Evolutionary conservation across 2,329 filamentous ascomycete species (phyloP), one percentile per base, ranked within the genome.

Genomic region (Colletotrichum sojae): DNA sequence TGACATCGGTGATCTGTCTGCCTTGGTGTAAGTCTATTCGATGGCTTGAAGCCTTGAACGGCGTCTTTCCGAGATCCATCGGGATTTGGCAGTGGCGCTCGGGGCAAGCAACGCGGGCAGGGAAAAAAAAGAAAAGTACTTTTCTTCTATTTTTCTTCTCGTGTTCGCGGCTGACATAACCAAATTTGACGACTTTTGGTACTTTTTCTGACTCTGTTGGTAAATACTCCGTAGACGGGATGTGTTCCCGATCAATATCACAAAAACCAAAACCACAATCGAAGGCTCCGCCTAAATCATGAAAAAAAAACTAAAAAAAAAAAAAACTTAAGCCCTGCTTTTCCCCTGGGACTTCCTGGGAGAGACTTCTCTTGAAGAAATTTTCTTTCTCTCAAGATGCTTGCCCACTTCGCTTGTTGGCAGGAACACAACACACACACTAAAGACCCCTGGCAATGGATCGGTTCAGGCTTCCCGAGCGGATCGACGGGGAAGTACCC

Each of bases 301-400:
- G n/a, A n/a, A n/a, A n/a, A n/a, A n/a, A n/a, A n/a, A n/a, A n/a
- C n/a, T n/a, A n/a, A n/a, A n/a, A n/a, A n/a, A n/a, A n/a, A n/a
- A n/a, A n/a, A n/a, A n/a, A n/a, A n/a, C n/a, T 6, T 1, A 31
- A 31, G 27, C 27, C 27, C 27, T 43, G 16, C 4, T n/a, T 43
- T 43, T 43, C 40, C 16, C 40, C 6, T 43, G 13, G 16, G 40
- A 15, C 40, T 43, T 43, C 40, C 40, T 5, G 4, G 40, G 59
- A 49, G 59, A 49, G 10, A 54, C 27, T 16, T 39, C 51, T 63
- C 10, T 27, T 59, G 43, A 65, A 59, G 65, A 59, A 27, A 25
- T 49, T 65, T 58, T 18, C 36, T 12, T 9, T 27, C 5, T 13
- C 22, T 3, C 18, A 15, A 15, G 15, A 16, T 9, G 25, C 18